phyloP scores from a whole-genome alignment of 1,139 yeast species.

The Candida sp. region DNA sequence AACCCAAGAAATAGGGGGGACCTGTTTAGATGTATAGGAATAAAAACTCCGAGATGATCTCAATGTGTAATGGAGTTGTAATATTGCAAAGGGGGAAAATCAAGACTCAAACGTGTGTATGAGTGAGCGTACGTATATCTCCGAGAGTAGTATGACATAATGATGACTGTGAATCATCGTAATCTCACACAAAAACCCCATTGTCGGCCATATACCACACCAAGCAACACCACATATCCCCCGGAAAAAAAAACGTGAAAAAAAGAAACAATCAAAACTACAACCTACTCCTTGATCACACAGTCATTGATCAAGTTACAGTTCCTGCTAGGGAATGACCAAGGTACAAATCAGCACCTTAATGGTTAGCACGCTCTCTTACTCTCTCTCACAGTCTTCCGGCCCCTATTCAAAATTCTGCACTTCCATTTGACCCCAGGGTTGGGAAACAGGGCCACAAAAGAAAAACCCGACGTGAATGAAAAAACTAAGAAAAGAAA shows the following conservation, averaged over 20 bases:
- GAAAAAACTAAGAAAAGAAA: not conserved
- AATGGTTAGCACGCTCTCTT: too few relatives aligned
- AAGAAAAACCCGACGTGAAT: not conserved
- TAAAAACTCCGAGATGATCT: not conserved
- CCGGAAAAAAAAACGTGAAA: not conserved
- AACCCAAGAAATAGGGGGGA: conserved; percentile 4
- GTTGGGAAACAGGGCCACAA: not conserved
- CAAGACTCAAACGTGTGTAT: too few relatives aligned
- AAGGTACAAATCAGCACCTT: too few relatives aligned
- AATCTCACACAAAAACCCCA: not conserved
- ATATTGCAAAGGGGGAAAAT: too few relatives aligned
- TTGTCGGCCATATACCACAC: too few relatives aligned
- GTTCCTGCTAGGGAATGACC: too few relatives aligned
- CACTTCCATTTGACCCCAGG: not conserved
- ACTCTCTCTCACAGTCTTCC: too few relatives aligned
- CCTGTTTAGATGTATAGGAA: not conserved
- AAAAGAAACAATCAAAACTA: too few relatives aligned
- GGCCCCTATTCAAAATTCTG: not conserved
- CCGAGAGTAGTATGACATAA: not conserved
- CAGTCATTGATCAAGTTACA: too few relatives aligned
- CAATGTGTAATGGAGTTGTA: not conserved
- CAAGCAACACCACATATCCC: not conserved
- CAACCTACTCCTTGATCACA: too few relatives aligned
- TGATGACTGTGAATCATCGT: conserved; percentile 4
- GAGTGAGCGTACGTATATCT: not conserved